phyloP scores from a whole-genome alignment of 495 filamentous ascomycete species.

The Podospora appendiculata region DNA sequence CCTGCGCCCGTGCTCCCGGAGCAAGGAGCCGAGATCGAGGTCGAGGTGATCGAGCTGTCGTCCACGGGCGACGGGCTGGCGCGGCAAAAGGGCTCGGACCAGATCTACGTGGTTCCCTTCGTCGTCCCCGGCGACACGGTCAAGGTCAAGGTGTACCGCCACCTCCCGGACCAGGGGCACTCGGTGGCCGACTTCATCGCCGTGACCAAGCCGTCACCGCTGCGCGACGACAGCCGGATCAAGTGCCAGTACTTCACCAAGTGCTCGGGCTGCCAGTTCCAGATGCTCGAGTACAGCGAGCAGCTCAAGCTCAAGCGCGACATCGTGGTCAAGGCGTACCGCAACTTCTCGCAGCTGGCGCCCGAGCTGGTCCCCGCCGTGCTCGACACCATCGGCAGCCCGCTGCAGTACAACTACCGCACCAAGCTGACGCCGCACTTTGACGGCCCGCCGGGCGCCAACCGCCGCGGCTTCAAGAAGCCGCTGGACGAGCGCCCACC shows the following conservation, averaged over 20 bases:
- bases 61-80: constrained; percentile 90
- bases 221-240: constrained; percentile 69
- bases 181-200: constrained; percentile 72
- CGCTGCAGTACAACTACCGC: constrained; percentile 84
- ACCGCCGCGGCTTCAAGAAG: constrained; percentile 30
- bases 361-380: constrained; percentile 69
- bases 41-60: constrained; percentile 66
- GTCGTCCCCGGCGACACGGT: constrained; percentile 72
- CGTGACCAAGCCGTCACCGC: constrained; percentile 62
- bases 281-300: constrained; percentile 86
- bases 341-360: constrained; percentile 76
- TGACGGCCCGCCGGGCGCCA: constrained; percentile 52
- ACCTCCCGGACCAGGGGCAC: constrained; percentile 53
- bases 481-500: constrained; percentile 51
- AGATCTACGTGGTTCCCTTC: constrained; percentile 87
- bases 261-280: constrained; percentile 93
- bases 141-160: constrained; percentile 68
- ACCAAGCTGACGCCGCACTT: constrained; percentile 98
- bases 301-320: constrained; percentile 78
- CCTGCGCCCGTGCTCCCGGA: constrained; percentile 48
- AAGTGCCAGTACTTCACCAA: constrained; percentile 76
- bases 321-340: constrained; percentile 86
- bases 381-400: constrained; percentile 79
- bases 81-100: constrained; percentile 50
- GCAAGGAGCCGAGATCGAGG: constrained; percentile 66